phyloP scores from a whole-genome alignment of 176 grass and related monocot species.

The Oryza coarctata region DNA sequence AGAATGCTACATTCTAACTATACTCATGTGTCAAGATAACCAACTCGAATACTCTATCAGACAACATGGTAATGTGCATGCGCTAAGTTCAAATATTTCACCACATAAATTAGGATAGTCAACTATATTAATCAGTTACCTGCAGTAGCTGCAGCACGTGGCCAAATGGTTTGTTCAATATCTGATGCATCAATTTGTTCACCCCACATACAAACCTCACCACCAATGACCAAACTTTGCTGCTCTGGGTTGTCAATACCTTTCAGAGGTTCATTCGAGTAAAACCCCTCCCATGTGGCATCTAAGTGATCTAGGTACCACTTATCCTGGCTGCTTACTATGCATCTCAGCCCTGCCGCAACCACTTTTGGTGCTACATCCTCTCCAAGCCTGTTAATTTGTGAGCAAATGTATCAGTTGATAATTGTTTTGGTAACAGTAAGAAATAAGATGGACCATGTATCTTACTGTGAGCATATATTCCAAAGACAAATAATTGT shows the following conservation, averaged over 20 bases:
- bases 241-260: slow-evolving; percentile 57
- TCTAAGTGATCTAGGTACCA: slow-evolving; percentile 98
- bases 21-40: slow-evolving; percentile 10
- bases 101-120: not conserved
- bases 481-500: not conserved
- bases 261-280: slow-evolving; percentile 81
- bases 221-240: slow-evolving; percentile 75
- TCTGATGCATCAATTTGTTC: slow-evolving; percentile 87
- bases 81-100: slow-evolving; percentile 19
- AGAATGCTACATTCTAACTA: slow-evolving; percentile 24
- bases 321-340: slow-evolving; percentile 88
- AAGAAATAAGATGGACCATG: slow-evolving; percentile 3
- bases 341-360: slow-evolving; percentile 79
- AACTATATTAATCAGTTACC: slow-evolving; percentile 41
- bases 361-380: slow-evolving; percentile 73
- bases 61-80: not conserved
- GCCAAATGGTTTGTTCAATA: slow-evolving; percentile 94
- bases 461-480: not conserved
- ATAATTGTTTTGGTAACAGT: slow-evolving; percentile 11
- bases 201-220: slow-evolving; percentile 91
- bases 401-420: not conserved
- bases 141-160: slow-evolving; percentile 87
- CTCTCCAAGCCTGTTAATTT: slow-evolving; percentile 57
- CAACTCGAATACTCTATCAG: slow-evolving; percentile 23
- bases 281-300: slow-evolving; percentile 73